phyloP scores from a whole-genome alignment of 768 basidiomycete genomes.

The Leccinum boreale region DNA sequence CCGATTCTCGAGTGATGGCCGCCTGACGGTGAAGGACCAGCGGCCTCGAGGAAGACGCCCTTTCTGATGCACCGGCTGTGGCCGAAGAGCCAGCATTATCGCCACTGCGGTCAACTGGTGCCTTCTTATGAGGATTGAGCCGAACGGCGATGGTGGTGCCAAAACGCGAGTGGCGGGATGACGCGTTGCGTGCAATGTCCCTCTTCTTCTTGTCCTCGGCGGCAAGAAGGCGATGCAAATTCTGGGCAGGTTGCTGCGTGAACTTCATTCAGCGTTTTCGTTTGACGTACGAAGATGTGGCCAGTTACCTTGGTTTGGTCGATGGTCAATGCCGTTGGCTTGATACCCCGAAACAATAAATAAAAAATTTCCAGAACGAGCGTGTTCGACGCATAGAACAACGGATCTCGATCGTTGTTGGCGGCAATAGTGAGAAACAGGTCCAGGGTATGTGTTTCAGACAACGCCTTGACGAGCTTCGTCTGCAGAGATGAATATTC shows the following conservation, averaged over 20 bases:
- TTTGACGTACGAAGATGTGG: constrained; percentile 4
- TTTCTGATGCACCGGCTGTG: constrained; percentile 18
- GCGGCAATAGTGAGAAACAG: constrained; percentile 84
- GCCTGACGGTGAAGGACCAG: constrained; percentile 84
- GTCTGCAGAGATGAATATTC: constrained; percentile 79
- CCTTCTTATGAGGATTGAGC: constrained; percentile 56
- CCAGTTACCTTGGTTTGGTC: constrained; percentile 62
- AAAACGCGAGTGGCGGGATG: constrained; percentile 91
- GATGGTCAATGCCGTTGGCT: constrained; percentile 52
- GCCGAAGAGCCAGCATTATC: constrained; percentile 23
- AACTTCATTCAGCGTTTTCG: constrained; percentile 9
- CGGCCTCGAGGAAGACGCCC: constrained; percentile 40
- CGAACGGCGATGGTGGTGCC: constrained; percentile 90
- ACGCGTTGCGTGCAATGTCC: constrained; percentile 48
- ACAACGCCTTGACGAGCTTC: constrained; percentile 65
- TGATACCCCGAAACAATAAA: constrained; percentile 79
- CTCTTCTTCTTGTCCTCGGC: constrained; percentile 67
- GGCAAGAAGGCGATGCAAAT: constrained; percentile 72
- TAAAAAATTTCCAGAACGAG: constrained; percentile 92
- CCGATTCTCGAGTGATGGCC: constrained; percentile 68
- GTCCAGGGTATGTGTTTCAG: constrained; percentile 69
- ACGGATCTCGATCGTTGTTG: constrained; percentile 68
- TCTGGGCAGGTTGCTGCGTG: constrained; percentile 61
- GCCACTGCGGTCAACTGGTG: constrained; percentile 14
- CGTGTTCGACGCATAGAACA: constrained; percentile 85